A percentile compares a stretch with the other conserved stretches of the same genome.
Conservation (phyloP, 164 flowering plant genomes). For the Piper longum region DNA sequence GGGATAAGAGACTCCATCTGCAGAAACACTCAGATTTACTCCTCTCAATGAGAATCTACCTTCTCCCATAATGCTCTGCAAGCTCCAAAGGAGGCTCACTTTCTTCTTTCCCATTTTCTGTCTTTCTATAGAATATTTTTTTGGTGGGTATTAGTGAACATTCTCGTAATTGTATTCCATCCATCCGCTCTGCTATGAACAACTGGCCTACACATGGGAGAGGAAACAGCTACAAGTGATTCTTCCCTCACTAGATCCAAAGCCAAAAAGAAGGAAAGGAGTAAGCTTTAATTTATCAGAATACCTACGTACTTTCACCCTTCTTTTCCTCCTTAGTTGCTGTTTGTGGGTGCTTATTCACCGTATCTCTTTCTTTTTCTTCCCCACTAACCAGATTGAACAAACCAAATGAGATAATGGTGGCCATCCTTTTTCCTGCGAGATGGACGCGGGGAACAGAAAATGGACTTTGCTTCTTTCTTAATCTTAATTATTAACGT, state of each 20-base stretch:
- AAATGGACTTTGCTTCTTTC: not conserved
- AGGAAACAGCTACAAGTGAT: conserved; percentile 7
- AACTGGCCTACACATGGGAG: conserved; percentile 41
- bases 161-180: conserved; percentile 4
- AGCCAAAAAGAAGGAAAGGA: conserved; percentile 1
- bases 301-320: not conserved
- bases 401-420: conserved; percentile 6
- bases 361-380: conserved; percentile 7
- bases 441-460: conserved; percentile 5
- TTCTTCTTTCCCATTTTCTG: conserved; percentile 2
- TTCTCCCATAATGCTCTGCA: conserved; percentile 10
- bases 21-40: conserved; percentile 2
- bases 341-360: not conserved
- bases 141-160: conserved; percentile 5
- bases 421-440: conserved; percentile 12
- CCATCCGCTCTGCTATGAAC: conserved; percentile 13
- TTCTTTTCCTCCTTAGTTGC: not conserved
- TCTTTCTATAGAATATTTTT: conserved; percentile 4
- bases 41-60: conserved; percentile 7
- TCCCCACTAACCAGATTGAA: conserved; percentile 7
- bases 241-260: conserved; percentile 4
- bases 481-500: not conserved
- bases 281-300: not conserved
- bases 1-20: conserved; percentile 3
- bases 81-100: conserved; percentile 14